phyloP scores from a whole-genome alignment of 192 early-diverging fungal species.

The Thamnidium elegans region DNA sequence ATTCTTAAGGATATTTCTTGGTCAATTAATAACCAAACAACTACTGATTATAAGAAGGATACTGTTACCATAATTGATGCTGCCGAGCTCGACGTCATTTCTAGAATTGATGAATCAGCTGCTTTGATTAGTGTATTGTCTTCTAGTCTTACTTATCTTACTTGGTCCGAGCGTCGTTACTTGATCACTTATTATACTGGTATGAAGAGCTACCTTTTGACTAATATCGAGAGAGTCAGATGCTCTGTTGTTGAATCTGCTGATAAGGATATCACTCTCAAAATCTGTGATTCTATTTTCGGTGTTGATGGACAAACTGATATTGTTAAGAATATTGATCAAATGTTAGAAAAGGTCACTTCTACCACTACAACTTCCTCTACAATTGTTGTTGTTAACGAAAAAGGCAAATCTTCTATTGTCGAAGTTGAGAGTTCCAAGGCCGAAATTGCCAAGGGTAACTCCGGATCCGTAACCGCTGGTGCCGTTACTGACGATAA shows the following conservation, averaged over 20 bases:
- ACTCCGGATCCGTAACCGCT: no score
- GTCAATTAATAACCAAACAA: background rate
- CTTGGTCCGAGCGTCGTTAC: slow-evolving; percentile 1
- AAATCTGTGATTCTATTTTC: background rate
- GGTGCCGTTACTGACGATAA: no score
- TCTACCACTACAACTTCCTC: background rate
- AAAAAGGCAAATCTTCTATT: no score
- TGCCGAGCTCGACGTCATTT: slow-evolving; percentile 7
- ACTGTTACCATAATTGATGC: slow-evolving; percentile 3
- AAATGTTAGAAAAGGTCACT: background rate
- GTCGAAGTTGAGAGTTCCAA: no score
- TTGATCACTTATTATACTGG: background rate
- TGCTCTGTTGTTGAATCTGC: background rate
- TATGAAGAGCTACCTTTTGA: background rate
- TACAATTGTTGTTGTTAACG: no score
- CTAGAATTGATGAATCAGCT: slow-evolving; percentile 8
- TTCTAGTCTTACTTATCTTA: background rate
- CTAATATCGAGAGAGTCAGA: background rate
- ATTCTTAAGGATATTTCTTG: slow-evolving; percentile 3
- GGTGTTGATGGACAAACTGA: background rate
- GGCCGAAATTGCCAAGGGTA: no score
- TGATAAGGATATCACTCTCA: background rate
- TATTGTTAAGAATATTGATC: background rate
- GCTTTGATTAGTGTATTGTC: background rate
- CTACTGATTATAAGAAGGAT: background rate